phyloP scores from a whole-genome alignment of 1,139 yeast genomes.

The Candida dubliniensis region DNA sequence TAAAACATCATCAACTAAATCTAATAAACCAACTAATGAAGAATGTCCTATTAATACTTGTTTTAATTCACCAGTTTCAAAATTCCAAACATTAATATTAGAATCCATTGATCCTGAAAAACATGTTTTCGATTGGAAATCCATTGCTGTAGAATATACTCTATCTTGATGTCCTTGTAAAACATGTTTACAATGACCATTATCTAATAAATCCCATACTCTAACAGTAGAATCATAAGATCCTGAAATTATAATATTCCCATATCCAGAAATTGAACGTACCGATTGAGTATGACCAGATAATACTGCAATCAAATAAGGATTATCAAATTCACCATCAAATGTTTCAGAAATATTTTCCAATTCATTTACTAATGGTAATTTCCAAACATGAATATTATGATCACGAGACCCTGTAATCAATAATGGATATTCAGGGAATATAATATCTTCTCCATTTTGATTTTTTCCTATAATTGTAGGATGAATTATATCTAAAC shows the following conservation, averaged over 20 bases:
- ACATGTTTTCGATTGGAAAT: constrained; percentile 72
- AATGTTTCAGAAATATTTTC: constrained; percentile 41
- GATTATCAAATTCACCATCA: constrained; percentile 50
- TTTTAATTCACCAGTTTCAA: constrained; percentile 68
- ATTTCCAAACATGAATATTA: constrained; percentile 84
- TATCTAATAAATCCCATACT: constrained; percentile 81
- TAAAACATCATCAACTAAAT: constrained; percentile 72
- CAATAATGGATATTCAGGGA: constrained; percentile 62
- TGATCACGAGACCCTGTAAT: constrained; percentile 93
- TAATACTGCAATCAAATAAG: constrained; percentile 72
- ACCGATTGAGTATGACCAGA: constrained; percentile 88
- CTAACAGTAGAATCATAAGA: constrained; percentile 89
- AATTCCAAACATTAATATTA: constrained; percentile 86
- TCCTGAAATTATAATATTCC: constrained; percentile 82
- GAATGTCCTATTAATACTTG: constrained; percentile 80
- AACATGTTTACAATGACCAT: constrained; percentile 71
- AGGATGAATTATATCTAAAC: constrained; percentile 80
- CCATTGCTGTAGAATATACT: constrained; percentile 85
- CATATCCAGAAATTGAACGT: constrained; percentile 83
- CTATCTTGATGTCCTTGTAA: constrained; percentile 83
- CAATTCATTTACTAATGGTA: constrained; percentile 59
- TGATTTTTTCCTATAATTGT: constrained; percentile 57
- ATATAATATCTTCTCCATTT: constrained; percentile 62
- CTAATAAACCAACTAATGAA: constrained; percentile 83
- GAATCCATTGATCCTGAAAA: constrained; percentile 93